phyloP scores from a whole-genome alignment of 2,329 filamentous ascomycete species.

The Aspergillus novofumigatus region DNA sequence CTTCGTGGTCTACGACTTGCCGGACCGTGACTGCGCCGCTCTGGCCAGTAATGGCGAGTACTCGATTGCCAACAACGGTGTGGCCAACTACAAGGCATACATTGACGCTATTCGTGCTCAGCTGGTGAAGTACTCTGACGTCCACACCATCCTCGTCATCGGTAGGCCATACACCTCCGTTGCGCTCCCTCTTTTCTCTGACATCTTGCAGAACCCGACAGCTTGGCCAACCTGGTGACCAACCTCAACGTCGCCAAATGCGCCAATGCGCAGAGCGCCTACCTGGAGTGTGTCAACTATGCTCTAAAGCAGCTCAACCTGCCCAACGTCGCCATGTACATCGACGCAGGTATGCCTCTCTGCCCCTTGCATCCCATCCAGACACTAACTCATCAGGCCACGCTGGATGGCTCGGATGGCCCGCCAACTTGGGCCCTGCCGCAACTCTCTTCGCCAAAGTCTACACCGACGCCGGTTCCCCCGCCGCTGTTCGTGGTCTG shows the following conservation, averaged over 20 bases:
- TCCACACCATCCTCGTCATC: constrained; percentile 49
- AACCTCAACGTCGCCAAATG: constrained; percentile 55
- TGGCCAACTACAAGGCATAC: constrained; percentile 51
- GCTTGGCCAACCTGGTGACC: constrained; percentile 59
- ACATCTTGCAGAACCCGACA: constrained; percentile 55
- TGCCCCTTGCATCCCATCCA: not conserved
- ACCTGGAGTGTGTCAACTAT: constrained; percentile 39
- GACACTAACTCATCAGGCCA: constrained; percentile 35
- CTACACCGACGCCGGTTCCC: constrained; percentile 46
- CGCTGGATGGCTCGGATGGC: constrained; percentile 62
- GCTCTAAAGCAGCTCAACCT: constrained; percentile 25
- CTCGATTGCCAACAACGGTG: constrained; percentile 50
- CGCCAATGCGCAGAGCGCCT: constrained; percentile 50
- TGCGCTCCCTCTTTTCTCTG: constrained; percentile 18
- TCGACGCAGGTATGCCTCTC: constrained; percentile 51
- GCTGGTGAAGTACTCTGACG: constrained; percentile 52
- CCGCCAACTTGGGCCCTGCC: constrained; percentile 53
- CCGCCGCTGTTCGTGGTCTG: constrained; percentile 48
- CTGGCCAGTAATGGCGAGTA: constrained; percentile 62
- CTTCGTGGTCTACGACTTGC: constrained; percentile 61
- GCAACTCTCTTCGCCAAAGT: constrained; percentile 47
- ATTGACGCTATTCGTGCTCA: constrained; percentile 53
- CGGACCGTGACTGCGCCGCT: constrained; percentile 61
- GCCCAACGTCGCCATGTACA: constrained; percentile 59
- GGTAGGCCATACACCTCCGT: constrained; percentile 31